These are phyloP conservation scores for Vachellia collinsii DNA, from an alignment of 306 rosid species.

Conservation along the genomic window DNA sequence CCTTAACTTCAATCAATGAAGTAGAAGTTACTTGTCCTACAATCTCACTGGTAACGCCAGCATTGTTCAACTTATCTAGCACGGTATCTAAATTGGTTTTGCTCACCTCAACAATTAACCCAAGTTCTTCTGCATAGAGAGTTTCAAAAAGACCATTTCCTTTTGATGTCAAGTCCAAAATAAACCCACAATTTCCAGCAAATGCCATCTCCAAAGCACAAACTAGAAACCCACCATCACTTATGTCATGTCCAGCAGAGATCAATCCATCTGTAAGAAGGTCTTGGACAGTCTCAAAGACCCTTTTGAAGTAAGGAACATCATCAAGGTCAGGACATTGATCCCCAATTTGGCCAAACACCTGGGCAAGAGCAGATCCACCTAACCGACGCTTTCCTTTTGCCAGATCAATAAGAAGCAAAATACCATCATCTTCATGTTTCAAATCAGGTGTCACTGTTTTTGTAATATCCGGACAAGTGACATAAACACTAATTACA, in stretches of 20 bases:
- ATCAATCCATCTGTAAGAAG: conserved; percentile 71
- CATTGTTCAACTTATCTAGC: conserved; percentile 46
- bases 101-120: conserved; percentile 81
- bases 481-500: conserved; percentile 86
- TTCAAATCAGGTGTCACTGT: conserved; percentile 90
- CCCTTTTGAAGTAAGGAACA: conserved; percentile 75
- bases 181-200: conserved; percentile 78
- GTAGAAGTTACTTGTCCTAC: conserved; percentile 65
- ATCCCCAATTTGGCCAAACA: conserved; percentile 83
- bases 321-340: conserved; percentile 82
- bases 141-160: conserved; percentile 71
- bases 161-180: conserved; percentile 56
- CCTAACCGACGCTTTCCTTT: conserved; percentile 83
- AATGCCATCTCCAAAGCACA: conserved; percentile 94
- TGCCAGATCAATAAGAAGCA: conserved; percentile 79
- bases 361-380: conserved; percentile 92
- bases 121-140: conserved; percentile 87
- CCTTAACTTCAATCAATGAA: conserved; percentile 62
- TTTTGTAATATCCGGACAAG: conserved; percentile 92
- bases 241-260: conserved; percentile 92
- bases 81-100: conserved; percentile 58
- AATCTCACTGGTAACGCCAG: conserved; percentile 57
- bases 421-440: conserved; percentile 73
- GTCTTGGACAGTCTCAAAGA: conserved; percentile 78
- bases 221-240: conserved; percentile 87